These are phyloP conservation scores for Vigna radiata DNA, from an alignment of 306 rosid species.

Conservation along the genomic window DNA sequence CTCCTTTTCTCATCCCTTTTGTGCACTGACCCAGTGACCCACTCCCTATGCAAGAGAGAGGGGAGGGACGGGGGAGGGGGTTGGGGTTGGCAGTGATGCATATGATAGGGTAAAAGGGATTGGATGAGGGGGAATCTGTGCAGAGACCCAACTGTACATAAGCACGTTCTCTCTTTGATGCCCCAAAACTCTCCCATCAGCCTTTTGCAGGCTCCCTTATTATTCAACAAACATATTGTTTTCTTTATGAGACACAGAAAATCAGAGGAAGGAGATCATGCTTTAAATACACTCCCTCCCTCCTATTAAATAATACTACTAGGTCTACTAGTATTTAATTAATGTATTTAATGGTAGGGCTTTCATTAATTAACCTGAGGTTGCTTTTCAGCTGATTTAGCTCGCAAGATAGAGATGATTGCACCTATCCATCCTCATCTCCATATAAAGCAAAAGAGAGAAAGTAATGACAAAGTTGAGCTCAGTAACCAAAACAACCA, in stretches of 20 bases:
- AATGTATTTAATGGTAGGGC: neutral
- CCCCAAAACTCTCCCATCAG: slow-evolving; percentile 50
- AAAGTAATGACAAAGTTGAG: slow-evolving; percentile 44
- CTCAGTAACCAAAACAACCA: slow-evolving; percentile 38
- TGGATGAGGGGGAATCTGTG: slow-evolving; percentile 68
- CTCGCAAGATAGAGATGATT: slow-evolving; percentile 53
- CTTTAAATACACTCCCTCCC: slow-evolving; percentile 34
- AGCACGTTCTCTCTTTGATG: slow-evolving; percentile 67
- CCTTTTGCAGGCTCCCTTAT: slow-evolving; percentile 52
- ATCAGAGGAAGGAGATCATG: slow-evolving; percentile 48
- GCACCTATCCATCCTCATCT: slow-evolving; percentile 54
- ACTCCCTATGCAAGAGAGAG: slow-evolving; percentile 34
- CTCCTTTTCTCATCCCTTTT: slow-evolving; percentile 34
- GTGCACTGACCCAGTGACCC: slow-evolving; percentile 49
- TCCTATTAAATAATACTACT: slow-evolving; percentile 9
- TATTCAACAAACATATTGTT: slow-evolving; percentile 44
- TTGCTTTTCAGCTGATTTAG: slow-evolving; percentile 54
- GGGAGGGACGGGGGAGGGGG: neutral
- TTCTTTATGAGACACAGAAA: slow-evolving; percentile 34
- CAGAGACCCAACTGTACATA: slow-evolving; percentile 56
- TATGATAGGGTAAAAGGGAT: slow-evolving; percentile 51
- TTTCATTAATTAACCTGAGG: slow-evolving; percentile 43
- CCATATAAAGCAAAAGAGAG: slow-evolving; percentile 40
- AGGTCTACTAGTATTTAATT: slow-evolving; percentile 3
- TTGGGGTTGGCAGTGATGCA: slow-evolving; percentile 38